Evolutionary conservation across 352 stramenopile species (phyloP).

Genomic region (Salisapilia sapeloensis): DNA sequence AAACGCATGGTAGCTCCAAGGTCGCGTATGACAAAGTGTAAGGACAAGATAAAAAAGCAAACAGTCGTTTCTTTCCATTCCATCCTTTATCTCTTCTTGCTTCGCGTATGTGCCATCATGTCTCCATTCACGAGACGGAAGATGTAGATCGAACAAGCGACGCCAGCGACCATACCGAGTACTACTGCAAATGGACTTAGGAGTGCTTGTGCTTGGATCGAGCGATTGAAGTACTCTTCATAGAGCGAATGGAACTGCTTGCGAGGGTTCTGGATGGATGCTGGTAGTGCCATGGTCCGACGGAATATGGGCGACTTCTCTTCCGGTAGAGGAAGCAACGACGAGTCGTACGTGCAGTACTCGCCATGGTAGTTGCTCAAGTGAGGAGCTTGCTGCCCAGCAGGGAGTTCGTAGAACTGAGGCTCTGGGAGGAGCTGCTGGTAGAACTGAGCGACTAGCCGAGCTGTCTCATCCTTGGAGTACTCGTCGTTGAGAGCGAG

Average conservation of each 20-base stretch:
- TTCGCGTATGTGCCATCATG: slow-evolving; percentile 1
- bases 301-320: slow-evolving; percentile 1
- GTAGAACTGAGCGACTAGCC: slow-evolving; percentile 42
- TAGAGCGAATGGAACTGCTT: slow-evolving; percentile 3
- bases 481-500: slow-evolving; percentile 77
- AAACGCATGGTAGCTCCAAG: slow-evolving; percentile 12
- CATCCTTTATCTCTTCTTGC: slow-evolving; percentile 10
- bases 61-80: slow-evolving; percentile 1
- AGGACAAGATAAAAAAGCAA: not conserved
- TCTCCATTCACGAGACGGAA: slow-evolving; percentile 34
- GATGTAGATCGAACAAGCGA: slow-evolving; percentile 33
- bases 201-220: no score
- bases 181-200: slow-evolving; percentile 7
- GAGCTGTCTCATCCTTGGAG: slow-evolving; percentile 20
- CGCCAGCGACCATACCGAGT: slow-evolving; percentile 21
- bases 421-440: slow-evolving; percentile 27
- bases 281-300: not conserved
- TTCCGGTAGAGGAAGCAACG: slow-evolving; percentile 14
- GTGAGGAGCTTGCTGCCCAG: slow-evolving; percentile 17
- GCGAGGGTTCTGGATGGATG: not conserved
- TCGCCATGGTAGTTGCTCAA: slow-evolving; percentile 64
- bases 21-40: slow-evolving; percentile 69
- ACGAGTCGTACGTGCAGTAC: slow-evolving; percentile 37
- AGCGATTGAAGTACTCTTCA: slow-evolving; percentile 7
- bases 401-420: slow-evolving; percentile 39